Evolutionary conservation across 495 filamentous ascomycete genomes (phyloP).

Genomic region (Pyronema omphalodes): DNA sequence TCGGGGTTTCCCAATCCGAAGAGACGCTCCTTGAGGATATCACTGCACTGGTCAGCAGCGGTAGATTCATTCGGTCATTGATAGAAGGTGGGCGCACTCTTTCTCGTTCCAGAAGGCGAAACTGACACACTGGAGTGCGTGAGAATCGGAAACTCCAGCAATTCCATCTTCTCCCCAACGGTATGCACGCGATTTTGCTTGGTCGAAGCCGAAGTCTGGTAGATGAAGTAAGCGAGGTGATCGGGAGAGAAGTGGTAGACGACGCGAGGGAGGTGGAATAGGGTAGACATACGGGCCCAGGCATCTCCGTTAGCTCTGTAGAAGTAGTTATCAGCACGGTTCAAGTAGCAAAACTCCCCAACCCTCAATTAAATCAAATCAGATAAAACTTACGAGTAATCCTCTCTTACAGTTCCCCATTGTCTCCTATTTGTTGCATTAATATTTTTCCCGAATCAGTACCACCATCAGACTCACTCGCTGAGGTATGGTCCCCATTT

Average conservation of each 20-base stretch:
- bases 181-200: constrained; percentile 69
- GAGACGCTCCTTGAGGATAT: constrained; percentile 81
- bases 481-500: constrained; percentile 72
- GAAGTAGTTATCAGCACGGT: constrained; percentile 5
- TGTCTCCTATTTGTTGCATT: constrained; percentile 6
- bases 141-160: constrained; percentile 82
- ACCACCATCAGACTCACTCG: constrained; percentile 24
- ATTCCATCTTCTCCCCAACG: constrained; percentile 97
- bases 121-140: constrained; percentile 74
- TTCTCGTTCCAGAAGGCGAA: constrained; percentile 97
- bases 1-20: constrained; percentile 91
- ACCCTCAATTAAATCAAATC: neutral
- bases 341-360: constrained; percentile 16
- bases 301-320: constrained; percentile 56
- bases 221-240: neutral
- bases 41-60: constrained; percentile 30
- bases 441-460: constrained; percentile 2
- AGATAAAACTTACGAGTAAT: constrained; percentile 54
- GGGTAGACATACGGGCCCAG: constrained; percentile 65
- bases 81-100: constrained; percentile 41
- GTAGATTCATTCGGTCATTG: neutral
- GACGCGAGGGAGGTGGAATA: neutral
- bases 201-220: constrained; percentile 79
- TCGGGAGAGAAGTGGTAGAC: neutral
- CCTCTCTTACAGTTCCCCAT: constrained; percentile 57